phyloP scores from a whole-genome alignment of 176 grass and related monocot genomes.

The Oryza officinalis region DNA sequence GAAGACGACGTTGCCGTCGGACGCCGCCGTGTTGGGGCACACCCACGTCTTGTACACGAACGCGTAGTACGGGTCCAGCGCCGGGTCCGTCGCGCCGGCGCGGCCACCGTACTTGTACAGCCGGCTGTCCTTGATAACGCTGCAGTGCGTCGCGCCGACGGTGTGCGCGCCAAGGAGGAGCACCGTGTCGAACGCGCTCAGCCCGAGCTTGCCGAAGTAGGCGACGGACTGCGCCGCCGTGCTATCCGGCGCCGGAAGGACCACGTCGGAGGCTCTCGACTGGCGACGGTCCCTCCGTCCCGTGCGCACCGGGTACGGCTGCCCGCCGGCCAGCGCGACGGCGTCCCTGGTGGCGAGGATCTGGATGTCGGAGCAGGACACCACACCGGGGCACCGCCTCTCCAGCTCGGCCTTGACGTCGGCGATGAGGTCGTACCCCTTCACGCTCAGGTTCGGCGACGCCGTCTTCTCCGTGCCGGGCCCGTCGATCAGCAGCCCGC shows the following conservation, averaged over 20 bases:
- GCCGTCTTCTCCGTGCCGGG: constrained; percentile 46
- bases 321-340: constrained; percentile 37
- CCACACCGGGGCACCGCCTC: not conserved
- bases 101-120: constrained; percentile 52
- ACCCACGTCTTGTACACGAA: constrained; percentile 11
- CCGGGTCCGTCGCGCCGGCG: constrained; percentile 30
- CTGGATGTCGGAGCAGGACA: constrained; percentile 28
- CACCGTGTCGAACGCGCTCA: constrained; percentile 43
- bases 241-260: constrained; percentile 21
- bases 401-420: constrained; percentile 44
- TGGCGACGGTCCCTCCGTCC: constrained; percentile 40
- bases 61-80: not conserved
- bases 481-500: constrained; percentile 49
- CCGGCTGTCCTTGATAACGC: constrained; percentile 32
- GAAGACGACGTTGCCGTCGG: constrained; percentile 28
- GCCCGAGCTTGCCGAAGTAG: constrained; percentile 17
- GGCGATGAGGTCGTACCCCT: constrained; percentile 45
- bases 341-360: constrained; percentile 52
- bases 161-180: constrained; percentile 57
- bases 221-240: constrained; percentile 32
- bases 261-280: constrained; percentile 9
- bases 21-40: constrained; percentile 27
- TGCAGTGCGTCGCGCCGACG: constrained; percentile 51
- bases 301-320: constrained; percentile 34
- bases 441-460: constrained; percentile 48